These are phyloP conservation scores for Backusella circina DNA, from an alignment of 192 early-diverging fungal species.

Conservation along the genomic window DNA sequence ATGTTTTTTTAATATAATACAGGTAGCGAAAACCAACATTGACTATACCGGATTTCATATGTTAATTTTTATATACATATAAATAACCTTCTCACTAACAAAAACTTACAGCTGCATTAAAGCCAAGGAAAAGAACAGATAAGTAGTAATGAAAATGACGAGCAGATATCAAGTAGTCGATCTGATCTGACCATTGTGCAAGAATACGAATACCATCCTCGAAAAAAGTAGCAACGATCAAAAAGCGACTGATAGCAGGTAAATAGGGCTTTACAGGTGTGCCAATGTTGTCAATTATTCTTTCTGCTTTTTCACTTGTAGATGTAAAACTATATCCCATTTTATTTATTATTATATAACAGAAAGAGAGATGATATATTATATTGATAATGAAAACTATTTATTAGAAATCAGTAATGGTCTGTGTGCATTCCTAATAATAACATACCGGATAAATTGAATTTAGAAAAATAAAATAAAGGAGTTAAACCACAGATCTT, in stretches of 20 bases:
- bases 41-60: constrained; percentile 21
- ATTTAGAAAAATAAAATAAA: not conserved
- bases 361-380: not conserved
- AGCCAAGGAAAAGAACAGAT: constrained; percentile 75
- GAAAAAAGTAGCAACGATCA: constrained; percentile 93
- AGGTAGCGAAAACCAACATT: constrained; percentile 73
- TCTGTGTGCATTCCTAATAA: not conserved
- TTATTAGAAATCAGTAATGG: not conserved
- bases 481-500: no score
- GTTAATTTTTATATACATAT: not conserved
- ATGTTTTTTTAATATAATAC: constrained; percentile 77
- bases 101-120: constrained; percentile 66
- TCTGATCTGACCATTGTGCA: constrained; percentile 87
- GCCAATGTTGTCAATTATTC: constrained; percentile 59
- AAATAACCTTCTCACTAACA: not conserved
- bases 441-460: not conserved
- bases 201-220: constrained; percentile 89
- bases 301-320: constrained; percentile 2
- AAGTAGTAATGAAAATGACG: constrained; percentile 75
- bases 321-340: not conserved
- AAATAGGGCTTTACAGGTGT: constrained; percentile 85
- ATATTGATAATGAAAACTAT: not conserved
- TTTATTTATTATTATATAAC: not conserved
- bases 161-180: constrained; percentile 77
- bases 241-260: constrained; percentile 85